Evolutionary conservation across 257 asterid species (phyloP), one percentile per base, ranked within the genome.

Genomic region (Ehretia macrophylla): DNA sequence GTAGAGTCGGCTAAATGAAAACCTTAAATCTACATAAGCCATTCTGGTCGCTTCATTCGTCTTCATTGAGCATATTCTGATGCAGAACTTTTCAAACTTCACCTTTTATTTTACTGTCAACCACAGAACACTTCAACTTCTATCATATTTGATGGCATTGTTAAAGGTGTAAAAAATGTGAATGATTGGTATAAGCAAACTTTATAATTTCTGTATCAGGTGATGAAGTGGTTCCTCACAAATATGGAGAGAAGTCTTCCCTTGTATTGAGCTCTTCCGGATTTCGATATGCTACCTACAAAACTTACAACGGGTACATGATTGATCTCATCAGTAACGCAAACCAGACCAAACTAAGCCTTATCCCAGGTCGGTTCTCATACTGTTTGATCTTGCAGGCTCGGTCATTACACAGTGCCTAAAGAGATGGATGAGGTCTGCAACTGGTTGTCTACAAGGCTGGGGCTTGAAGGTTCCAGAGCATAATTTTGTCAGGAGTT

Each of bases 201-300:
- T 27, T 8, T 2, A 42, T 47, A 23, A 18, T 32, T 55, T 65
- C 72, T 59, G 70, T 11, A 53, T 62, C 66, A 87, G 96, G 86
- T 20, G 98, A 90, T 70, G 96, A 90, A 61, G 88, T 83, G 59
- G 89, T 90, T 8, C 96, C 94, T 63, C 82, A 77, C 71, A 64
- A 64, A 56, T 78, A 85, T 3, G 93, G 98, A 32, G 96, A 90
- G 75, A 82, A 60, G 74, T 87, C 96, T 55, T 78, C 79, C 71
- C 80, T 80, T 38, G 65, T 83, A 65, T 73, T 87, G 85, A 83
- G 72, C 86, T 79, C 68, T 56, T 85, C 95, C 59, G 98, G 98
- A 70, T 90, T 87, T 53, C 80, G 78, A 50, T 76, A 81, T 67
- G 77, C 87, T 42, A 57, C 89, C 23, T 85, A 77, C 56, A 83